A percentile compares a stretch with the other conserved stretches of the same genome.
Conservation (phyloP, 306 rosid genomes). For the Lathyrus sativus region DNA sequence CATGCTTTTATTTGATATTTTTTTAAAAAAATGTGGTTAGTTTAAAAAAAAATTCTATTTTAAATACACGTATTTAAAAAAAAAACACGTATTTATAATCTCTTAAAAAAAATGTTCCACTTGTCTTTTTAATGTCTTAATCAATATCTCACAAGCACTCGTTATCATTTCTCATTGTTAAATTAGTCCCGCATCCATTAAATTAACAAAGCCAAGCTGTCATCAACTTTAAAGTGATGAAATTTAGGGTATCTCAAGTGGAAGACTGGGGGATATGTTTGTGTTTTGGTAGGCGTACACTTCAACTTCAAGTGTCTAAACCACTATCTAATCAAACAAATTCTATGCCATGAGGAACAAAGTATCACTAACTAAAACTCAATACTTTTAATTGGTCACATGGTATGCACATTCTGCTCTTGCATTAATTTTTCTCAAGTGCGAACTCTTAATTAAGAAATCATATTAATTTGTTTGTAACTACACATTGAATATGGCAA, state of each 20-base stretch:
- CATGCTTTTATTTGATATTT: too few species aligned
- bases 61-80: too few species aligned
- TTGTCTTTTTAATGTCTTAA: too few species aligned
- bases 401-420: slow-evolving; percentile 40
- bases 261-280: slow-evolving; percentile 33
- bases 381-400: slow-evolving; percentile 38
- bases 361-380: slow-evolving; percentile 32
- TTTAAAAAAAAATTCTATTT: too few species aligned
- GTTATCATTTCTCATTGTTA: too few species aligned
- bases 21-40: too few species aligned
- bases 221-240: slow-evolving; percentile 34
- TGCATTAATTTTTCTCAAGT: slow-evolving; percentile 18
- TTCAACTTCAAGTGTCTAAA: slow-evolving; percentile 36
- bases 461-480: not conserved
- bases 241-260: slow-evolving; percentile 16
- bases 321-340: slow-evolving; percentile 35
- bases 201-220: slow-evolving; percentile 28
- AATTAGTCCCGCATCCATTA: not conserved
- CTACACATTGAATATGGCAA: not conserved
- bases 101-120: too few species aligned
- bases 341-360: slow-evolving; percentile 11
- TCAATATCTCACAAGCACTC: too few species aligned
- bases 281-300: slow-evolving; percentile 28
- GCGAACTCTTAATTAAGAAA: not conserved
- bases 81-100: too few species aligned